Percentiles rank a stretch among this genome's conserved stretches.
Evolutionary conservation across 371 early-diverging fungal species (phyloP).

Genomic region (Zychaea mexicana): DNA sequence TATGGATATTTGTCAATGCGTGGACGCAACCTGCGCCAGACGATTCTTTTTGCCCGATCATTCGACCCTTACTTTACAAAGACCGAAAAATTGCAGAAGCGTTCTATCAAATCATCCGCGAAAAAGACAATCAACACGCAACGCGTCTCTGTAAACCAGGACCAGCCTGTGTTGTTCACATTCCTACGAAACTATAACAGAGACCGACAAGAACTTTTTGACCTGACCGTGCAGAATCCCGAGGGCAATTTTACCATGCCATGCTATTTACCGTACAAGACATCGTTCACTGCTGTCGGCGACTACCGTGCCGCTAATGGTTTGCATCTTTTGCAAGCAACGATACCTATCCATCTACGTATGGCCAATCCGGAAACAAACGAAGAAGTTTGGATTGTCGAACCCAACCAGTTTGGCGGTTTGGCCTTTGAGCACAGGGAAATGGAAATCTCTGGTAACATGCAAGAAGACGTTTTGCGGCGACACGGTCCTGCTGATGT

Average conservation of each 20-base stretch:
- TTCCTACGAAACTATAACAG: slow-evolving; percentile 75
- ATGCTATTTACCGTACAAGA: slow-evolving; percentile 62
- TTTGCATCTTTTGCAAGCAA: slow-evolving; percentile 59
- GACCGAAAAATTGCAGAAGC: slow-evolving; percentile 49
- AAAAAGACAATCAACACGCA: slow-evolving; percentile 55
- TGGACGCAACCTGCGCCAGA: slow-evolving; percentile 65
- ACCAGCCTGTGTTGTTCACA: slow-evolving; percentile 55
- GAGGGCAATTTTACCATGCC: slow-evolving; percentile 39
- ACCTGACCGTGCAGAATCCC: slow-evolving; percentile 34
- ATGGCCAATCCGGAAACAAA: slow-evolving; percentile 22
- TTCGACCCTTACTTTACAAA: slow-evolving; percentile 61
- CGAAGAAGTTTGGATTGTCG: slow-evolving; percentile 74
- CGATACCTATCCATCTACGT: slow-evolving; percentile 68
- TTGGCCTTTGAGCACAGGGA: slow-evolving; percentile 64
- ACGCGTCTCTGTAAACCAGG: slow-evolving; percentile 34
- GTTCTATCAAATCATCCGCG: slow-evolving; percentile 42
- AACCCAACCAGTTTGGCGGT: slow-evolving; percentile 55
- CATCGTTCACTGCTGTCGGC: slow-evolving; percentile 68
- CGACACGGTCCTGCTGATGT: slow-evolving; percentile 39
- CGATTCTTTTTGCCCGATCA: slow-evolving; percentile 63
- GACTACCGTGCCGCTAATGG: slow-evolving; percentile 61
- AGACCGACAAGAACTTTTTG: slow-evolving; percentile 45
- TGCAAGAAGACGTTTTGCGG: slow-evolving; percentile 38
- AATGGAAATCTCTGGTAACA: slow-evolving; percentile 39
- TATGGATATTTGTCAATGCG: slow-evolving; percentile 73